Base-by-base conservation (phyloP, 257 asterid genomes). In the Gynochthodes officinalis region DNA sequence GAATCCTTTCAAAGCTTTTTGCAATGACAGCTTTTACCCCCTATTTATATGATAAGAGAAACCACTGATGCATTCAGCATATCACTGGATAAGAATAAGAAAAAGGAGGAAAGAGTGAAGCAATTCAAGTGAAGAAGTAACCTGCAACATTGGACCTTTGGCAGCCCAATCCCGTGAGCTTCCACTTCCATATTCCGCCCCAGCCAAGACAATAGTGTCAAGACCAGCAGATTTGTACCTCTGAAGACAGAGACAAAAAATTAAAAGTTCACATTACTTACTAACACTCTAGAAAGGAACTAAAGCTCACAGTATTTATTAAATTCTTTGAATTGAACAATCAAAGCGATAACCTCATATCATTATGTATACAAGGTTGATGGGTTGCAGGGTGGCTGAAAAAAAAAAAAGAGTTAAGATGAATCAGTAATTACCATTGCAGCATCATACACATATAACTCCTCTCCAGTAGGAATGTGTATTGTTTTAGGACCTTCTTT, bases 91-190 rank as follows among this genome's bases (percentile, higher is more conserved):
- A 53, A 67, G 23, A 18, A 28, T 46, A 40, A 52, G 7, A 37
- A 50, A 42, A 9, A 3, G 57, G 12, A 33, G 12, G 23, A 72
- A 75, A 49, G 3, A 30, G 33, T 28, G 18, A 11, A 25, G 58
- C 18, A 44, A 70, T 49, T 64, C 50, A 48, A 25, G 40, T 49
- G 70, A 71, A 33, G 40, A 66, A 35, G 84, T 76, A 74, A 91
- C 98, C 97, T 84, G 80, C 78, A 93, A 81, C 98, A 91, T 93
- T 23, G 98, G 98, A 50, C 98, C 98, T 84, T 93, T 93, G 67
- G 98, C 98, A 33, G 98, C 98, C 98, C 97, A 93, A 79, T 93
- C 98, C 54, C 98, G 87, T 39, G 98, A 93, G 82, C 97, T 91
- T 75, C 98, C 98, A 77, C 98, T 93, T 83, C 98, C 98, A 66